Percentiles rank a stretch among this genome's conserved stretches.
These are phyloP conservation scores for Ogataea sp. DNA, from an alignment of 805 yeast genomes.

Conservation along the genomic window DNA sequence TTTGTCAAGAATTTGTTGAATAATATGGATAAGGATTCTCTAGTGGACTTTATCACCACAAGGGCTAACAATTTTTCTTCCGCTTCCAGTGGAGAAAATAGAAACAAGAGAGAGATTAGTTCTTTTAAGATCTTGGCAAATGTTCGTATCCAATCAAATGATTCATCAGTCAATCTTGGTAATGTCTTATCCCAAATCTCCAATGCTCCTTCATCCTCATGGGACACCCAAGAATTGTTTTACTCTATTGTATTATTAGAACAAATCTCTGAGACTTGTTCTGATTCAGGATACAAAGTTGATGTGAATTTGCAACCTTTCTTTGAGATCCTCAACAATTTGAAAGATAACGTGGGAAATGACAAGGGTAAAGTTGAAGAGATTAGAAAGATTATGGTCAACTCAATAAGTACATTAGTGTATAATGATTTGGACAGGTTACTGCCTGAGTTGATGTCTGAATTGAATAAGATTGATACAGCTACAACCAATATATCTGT, in stretches of 20 bases:
- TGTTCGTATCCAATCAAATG: conserved; percentile 20
- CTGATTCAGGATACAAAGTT: too few relatives aligned
- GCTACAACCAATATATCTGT: too few relatives aligned
- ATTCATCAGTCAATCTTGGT: conserved; percentile 16
- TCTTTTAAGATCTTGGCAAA: conserved; percentile 21
- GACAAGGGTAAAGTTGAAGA: conserved; percentile 20
- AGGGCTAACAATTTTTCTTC: neutral
- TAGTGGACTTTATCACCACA: neutral
- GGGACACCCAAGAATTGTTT: conserved; percentile 13
- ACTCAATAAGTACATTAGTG: conserved; percentile 43
- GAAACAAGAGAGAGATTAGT: neutral
- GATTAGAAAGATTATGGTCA: conserved; percentile 39
- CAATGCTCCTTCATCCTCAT: conserved; percentile 3
- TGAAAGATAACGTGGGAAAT: too few relatives aligned
- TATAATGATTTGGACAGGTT: conserved; percentile 29
- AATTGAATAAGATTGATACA: too few relatives aligned
- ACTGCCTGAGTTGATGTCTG: conserved; percentile 29
- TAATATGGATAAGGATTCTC: neutral
- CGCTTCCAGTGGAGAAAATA: too few relatives aligned
- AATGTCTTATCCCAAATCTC: conserved; percentile 8
- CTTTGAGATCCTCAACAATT: too few relatives aligned
- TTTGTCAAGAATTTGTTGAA: neutral
- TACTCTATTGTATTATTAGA: conserved; percentile 37
- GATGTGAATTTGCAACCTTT: too few relatives aligned
- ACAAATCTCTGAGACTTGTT: conserved; percentile 33